phyloP scores from a whole-genome alignment of 2,329 filamentous ascomycete genomes.

The Cercospora sp. region DNA sequence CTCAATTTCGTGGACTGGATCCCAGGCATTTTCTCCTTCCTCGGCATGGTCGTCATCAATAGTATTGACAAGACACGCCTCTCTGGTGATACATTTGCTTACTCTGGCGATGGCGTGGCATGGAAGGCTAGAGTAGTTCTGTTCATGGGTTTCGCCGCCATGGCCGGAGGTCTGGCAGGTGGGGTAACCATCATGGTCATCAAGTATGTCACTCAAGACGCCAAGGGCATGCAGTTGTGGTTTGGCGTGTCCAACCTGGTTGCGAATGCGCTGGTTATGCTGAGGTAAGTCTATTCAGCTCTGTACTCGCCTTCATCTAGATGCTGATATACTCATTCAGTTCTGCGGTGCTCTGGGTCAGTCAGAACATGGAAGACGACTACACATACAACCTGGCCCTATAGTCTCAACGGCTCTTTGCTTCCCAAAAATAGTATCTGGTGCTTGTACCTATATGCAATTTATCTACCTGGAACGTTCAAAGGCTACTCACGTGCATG shows the following conservation, averaged over 20 bases:
- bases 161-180: conserved; percentile 67
- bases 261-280: conserved; percentile 65
- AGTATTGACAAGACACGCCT: conserved; percentile 68
- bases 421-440: neutral
- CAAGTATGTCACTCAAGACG: conserved; percentile 64
- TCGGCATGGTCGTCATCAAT: conserved; percentile 73
- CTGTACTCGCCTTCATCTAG: neutral
- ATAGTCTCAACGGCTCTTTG: conserved; percentile 35
- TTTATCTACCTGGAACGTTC: neutral
- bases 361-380: conserved; percentile 72
- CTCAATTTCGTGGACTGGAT: conserved; percentile 73
- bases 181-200: conserved; percentile 67
- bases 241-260: conserved; percentile 67
- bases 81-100: conserved; percentile 64
- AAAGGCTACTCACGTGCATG: neutral
- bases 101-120: conserved; percentile 63
- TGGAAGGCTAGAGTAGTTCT: conserved; percentile 69
- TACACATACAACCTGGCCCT: conserved; percentile 69
- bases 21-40: conserved; percentile 66
- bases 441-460: neutral
- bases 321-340: conserved; percentile 44
- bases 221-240: conserved; percentile 63
- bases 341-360: conserved; percentile 66
- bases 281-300: conserved; percentile 54
- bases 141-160: conserved; percentile 67